These are phyloP conservation scores for Hymenoscyphus fructigenus DNA, from an alignment of 2,329 filamentous ascomycete species.

Conservation along the genomic window DNA sequence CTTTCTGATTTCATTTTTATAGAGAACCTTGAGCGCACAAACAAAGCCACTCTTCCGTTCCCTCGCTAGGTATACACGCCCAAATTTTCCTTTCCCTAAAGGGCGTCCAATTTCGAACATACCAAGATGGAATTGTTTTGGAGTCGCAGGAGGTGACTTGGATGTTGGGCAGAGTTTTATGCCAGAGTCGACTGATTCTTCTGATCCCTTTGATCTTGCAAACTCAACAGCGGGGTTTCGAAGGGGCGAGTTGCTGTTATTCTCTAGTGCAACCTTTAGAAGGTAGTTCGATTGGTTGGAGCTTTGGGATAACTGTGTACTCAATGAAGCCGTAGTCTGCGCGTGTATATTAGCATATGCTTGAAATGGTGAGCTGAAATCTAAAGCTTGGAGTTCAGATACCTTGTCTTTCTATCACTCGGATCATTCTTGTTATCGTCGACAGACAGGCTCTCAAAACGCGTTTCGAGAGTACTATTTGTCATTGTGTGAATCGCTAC, in stretches of 20 bases:
- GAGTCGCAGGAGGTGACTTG: conserved; percentile 44
- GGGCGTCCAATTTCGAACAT: conserved; percentile 66
- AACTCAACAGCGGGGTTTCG: conserved; percentile 3
- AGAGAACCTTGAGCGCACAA: conserved; percentile 67
- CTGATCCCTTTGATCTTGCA: not conserved
- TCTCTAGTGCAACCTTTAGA: conserved; percentile 10
- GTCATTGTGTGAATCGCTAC: not conserved
- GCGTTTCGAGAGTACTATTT: conserved; percentile 8
- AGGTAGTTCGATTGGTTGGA: conserved; percentile 9
- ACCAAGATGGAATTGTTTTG: conserved; percentile 65
- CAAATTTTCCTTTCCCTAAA: conserved; percentile 69
- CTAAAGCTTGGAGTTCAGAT: not conserved
- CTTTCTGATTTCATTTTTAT: conserved; percentile 65
- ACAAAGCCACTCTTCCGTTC: conserved; percentile 64
- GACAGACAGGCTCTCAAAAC: conserved; percentile 8
- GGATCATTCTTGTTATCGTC: conserved; percentile 7
- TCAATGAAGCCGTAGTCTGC: no score
- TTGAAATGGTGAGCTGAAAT: not conserved
- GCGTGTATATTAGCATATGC: conserved; percentile 3
- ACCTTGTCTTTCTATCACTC: conserved; percentile 1
- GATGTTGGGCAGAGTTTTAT: not conserved
- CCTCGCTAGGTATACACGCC: conserved; percentile 66
- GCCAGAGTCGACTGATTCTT: not conserved
- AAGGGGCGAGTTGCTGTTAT: not conserved
- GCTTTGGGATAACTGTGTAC: not conserved